Evolutionary conservation across 2,329 filamentous ascomycete genomes (phyloP).

Genomic region (Tolypocladium guangdongense): DNA sequence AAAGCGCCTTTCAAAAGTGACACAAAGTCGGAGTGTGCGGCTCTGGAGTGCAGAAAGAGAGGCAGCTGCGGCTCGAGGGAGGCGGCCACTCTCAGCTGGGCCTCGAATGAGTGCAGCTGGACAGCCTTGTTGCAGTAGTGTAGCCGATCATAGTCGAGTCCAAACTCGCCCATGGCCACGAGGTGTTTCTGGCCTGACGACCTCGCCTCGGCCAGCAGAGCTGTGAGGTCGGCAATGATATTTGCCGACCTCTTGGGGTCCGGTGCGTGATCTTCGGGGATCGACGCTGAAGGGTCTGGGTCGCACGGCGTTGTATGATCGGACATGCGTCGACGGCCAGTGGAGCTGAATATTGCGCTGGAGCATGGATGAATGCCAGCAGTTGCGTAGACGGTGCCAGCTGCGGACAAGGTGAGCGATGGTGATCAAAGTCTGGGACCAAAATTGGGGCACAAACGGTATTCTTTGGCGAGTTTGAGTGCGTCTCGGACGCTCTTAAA

Average conservation of each 20-base stretch:
- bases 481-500: slow-evolving; percentile 67
- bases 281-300: slow-evolving; percentile 35
- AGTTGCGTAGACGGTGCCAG: slow-evolving; percentile 76
- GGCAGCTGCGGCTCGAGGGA: slow-evolving; percentile 62
- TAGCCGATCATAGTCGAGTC: slow-evolving; percentile 89
- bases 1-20: slow-evolving; percentile 50
- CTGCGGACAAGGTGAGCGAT: slow-evolving; percentile 27
- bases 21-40: slow-evolving; percentile 79
- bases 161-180: slow-evolving; percentile 87
- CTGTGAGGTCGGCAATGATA: slow-evolving; percentile 49
- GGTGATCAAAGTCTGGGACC: background rate
- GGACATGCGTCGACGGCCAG: slow-evolving; percentile 28
- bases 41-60: slow-evolving; percentile 84
- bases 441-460: slow-evolving; percentile 45
- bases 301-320: slow-evolving; percentile 38
- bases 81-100: slow-evolving; percentile 69
- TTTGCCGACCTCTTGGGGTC: slow-evolving; percentile 31
- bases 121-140: slow-evolving; percentile 68
- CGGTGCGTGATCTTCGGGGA: slow-evolving; percentile 35
- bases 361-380: slow-evolving; percentile 91
- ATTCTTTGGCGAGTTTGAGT: slow-evolving; percentile 58
- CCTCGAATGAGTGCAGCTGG: slow-evolving; percentile 76
- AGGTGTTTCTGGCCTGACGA: slow-evolving; percentile 30
- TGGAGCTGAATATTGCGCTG: slow-evolving; percentile 62
- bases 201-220: slow-evolving; percentile 51